These are phyloP conservation scores for Cyberlindnera sargentensis DNA, from an alignment of 805 yeast genomes.

Conservation along the genomic window DNA sequence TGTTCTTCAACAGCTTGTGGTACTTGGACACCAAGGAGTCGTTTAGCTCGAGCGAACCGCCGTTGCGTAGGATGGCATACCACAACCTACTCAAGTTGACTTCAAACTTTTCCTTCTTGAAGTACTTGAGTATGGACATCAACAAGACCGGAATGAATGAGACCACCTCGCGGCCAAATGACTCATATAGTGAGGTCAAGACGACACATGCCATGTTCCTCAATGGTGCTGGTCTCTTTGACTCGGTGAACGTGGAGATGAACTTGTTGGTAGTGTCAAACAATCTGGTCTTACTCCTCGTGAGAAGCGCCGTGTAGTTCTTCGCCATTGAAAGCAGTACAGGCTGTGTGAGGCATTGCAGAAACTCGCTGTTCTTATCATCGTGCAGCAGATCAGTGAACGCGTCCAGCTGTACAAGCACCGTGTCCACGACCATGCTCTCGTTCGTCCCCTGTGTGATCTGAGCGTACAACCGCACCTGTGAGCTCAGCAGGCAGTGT, in stretches of 20 bases:
- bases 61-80: conserved; percentile 16
- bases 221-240: conserved; percentile 20
- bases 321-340: conserved; percentile 14
- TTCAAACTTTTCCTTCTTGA: conserved; percentile 26
- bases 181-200: conserved; percentile 25
- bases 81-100: conserved; percentile 18
- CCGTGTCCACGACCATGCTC: neutral
- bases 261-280: conserved; percentile 25
- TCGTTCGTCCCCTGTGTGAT: neutral
- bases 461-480: conserved; percentile 7
- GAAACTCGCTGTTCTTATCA: conserved; percentile 14
- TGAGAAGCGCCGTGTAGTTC: conserved; percentile 17
- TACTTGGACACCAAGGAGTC: conserved; percentile 14
- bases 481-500: conserved; percentile 7
- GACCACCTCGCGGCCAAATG: conserved; percentile 26
- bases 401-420: conserved; percentile 10
- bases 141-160: conserved; percentile 29
- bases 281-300: conserved; percentile 16
- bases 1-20: conserved; percentile 16
- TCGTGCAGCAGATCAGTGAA: conserved; percentile 17
- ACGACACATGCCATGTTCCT: conserved; percentile 25
- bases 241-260: conserved; percentile 21
- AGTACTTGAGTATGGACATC: conserved; percentile 24
- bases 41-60: conserved; percentile 15
- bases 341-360: conserved; percentile 13